Conservation (phyloP, 2,329 filamentous ascomycete genomes). For the Berkeleyomyces basicola region DNA sequence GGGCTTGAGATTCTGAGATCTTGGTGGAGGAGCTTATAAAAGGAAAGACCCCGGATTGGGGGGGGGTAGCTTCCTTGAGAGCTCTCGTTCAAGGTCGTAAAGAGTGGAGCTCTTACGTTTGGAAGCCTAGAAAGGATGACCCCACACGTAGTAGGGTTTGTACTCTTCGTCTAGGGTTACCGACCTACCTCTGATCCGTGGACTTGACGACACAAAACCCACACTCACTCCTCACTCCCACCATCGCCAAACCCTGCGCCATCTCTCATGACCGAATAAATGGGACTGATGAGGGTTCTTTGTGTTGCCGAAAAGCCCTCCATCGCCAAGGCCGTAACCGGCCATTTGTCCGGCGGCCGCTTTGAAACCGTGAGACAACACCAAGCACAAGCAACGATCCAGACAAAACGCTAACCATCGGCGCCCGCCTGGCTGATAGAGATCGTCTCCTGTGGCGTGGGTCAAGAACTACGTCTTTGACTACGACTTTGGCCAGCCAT, state of each 20-base stretch:
- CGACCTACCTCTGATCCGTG: not conserved
- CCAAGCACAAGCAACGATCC: not conserved
- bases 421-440: constrained; percentile 27
- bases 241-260: not conserved
- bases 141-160: not conserved
- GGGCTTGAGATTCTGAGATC: too few relatives aligned
- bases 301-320: constrained; percentile 60
- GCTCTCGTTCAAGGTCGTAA: too few relatives aligned
- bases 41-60: not conserved
- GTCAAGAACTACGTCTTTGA: constrained; percentile 91
- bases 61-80: not conserved
- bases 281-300: constrained; percentile 31
- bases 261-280: not conserved
- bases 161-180: not conserved
- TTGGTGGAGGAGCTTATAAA: not conserved
- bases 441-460: constrained; percentile 52
- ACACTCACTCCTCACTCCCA: not conserved
- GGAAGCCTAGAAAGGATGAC: not conserved
- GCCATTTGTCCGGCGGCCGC: constrained; percentile 66
- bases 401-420: constrained; percentile 16
- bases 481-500: constrained; percentile 67
- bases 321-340: constrained; percentile 85
- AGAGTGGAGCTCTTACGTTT: too few relatives aligned
- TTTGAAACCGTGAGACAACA: constrained; percentile 46
- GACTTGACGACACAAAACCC: too few relatives aligned